Percentiles rank a stretch among this genome's conserved stretches.
phyloP scores from a whole-genome alignment of 2,329 filamentous ascomycete species.

The Tolypocladium tundrense region DNA sequence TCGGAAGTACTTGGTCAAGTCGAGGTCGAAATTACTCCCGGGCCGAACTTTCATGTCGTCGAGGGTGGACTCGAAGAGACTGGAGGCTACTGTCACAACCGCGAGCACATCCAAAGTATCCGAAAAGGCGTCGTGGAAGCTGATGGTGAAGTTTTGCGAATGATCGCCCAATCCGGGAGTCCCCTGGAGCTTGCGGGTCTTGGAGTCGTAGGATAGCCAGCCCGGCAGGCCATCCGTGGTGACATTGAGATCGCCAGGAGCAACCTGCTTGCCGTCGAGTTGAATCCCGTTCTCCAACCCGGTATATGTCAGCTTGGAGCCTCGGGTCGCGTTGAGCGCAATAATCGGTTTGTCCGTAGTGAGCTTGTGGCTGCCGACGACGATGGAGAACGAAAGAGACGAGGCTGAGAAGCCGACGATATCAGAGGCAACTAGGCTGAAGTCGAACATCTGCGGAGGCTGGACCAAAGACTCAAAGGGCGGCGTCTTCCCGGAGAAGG shows the following conservation, averaged over 20 bases:
- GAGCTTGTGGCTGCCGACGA: slow-evolving; percentile 61
- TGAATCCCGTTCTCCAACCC: slow-evolving; percentile 40
- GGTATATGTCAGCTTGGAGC: slow-evolving; percentile 39
- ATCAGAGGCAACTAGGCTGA: slow-evolving; percentile 70
- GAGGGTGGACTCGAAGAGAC: slow-evolving; percentile 29
- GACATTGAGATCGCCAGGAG: slow-evolving; percentile 40
- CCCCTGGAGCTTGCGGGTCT: slow-evolving; percentile 53
- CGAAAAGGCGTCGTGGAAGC: slow-evolving; percentile 47
- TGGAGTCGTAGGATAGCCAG: slow-evolving; percentile 60
- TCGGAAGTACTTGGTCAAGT: slow-evolving; percentile 31
- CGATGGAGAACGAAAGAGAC: slow-evolving; percentile 56
- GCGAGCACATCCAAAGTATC: slow-evolving; percentile 49
- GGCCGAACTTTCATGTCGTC: slow-evolving; percentile 28
- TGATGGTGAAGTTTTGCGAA: slow-evolving; percentile 53
- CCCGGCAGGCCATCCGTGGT: slow-evolving; percentile 43
- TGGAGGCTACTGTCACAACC: slow-evolving; percentile 22
- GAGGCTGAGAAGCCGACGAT: slow-evolving; percentile 65
- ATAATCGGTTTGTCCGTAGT: slow-evolving; percentile 49
- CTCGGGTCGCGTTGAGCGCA: slow-evolving; percentile 45
- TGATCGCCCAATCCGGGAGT: slow-evolving; percentile 48
- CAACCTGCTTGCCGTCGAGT: slow-evolving; percentile 45
- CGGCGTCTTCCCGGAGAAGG: slow-evolving; percentile 64
- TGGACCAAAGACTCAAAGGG: slow-evolving; percentile 50
- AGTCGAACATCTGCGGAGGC: slow-evolving; percentile 60
- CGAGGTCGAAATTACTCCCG: slow-evolving; percentile 30